Evolutionary conservation across 768 basidiomycete genomes (phyloP).

Genomic region (Suillus luteus): DNA sequence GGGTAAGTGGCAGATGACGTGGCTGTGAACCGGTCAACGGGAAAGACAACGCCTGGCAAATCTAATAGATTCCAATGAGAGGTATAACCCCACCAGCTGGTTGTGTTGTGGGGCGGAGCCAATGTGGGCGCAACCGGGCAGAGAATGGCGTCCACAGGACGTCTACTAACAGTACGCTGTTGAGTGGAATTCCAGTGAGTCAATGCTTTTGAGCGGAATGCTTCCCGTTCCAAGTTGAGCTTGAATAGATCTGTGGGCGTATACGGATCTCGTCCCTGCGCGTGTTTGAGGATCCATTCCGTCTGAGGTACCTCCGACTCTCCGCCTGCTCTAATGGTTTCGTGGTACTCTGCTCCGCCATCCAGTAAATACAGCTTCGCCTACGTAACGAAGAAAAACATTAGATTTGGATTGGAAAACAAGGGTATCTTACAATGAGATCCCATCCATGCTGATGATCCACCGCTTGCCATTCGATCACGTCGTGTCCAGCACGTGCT

Average conservation of each 20-base stretch:
- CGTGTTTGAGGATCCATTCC: slow-evolving; percentile 45
- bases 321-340: slow-evolving; percentile 34
- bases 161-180: slow-evolving; percentile 40
- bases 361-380: slow-evolving; percentile 51
- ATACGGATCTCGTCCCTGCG: slow-evolving; percentile 39
- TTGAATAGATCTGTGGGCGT: slow-evolving; percentile 45
- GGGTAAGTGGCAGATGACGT: slow-evolving; percentile 19
- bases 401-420: slow-evolving; percentile 7
- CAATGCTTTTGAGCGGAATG: slow-evolving; percentile 41
- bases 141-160: slow-evolving; percentile 50
- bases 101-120: slow-evolving; percentile 49
- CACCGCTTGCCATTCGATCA: slow-evolving; percentile 50
- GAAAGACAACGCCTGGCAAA: slow-evolving; percentile 50
- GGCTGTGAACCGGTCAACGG: slow-evolving; percentile 40
- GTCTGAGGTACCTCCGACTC: slow-evolving; percentile 45
- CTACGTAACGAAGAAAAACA: slow-evolving; percentile 25
- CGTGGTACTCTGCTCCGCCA: slow-evolving; percentile 47
- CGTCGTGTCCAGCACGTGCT: slow-evolving; percentile 49
- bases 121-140: slow-evolving; percentile 48
- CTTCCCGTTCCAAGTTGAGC: slow-evolving; percentile 46
- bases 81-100: slow-evolving; percentile 52
- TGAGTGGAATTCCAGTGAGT: slow-evolving; percentile 47
- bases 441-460: slow-evolving; percentile 49
- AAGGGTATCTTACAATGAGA: slow-evolving; percentile 42
- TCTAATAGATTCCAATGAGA: slow-evolving; percentile 57